Conservation (phyloP, 2,329 filamentous ascomycete species). For the Penicillium sp. region DNA sequence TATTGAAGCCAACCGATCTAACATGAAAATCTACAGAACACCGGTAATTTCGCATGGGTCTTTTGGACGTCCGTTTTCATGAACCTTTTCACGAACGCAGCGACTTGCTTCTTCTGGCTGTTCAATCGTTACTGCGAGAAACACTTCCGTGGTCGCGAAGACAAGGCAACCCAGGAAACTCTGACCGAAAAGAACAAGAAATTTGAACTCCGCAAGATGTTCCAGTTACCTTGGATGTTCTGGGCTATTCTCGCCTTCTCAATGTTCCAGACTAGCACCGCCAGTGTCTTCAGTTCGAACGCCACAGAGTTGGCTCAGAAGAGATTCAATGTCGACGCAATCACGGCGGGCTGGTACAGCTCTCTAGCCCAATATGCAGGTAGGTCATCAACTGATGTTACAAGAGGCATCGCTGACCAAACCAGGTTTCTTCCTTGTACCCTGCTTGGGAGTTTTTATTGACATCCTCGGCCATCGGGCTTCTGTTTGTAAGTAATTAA, state of each 20-base stretch:
- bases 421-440: conserved; percentile 49
- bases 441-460: conserved; percentile 48
- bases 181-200: conserved; percentile 54
- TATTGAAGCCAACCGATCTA: no score
- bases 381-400: background rate
- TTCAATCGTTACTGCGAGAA: conserved; percentile 46
- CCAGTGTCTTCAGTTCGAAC: conserved; percentile 48
- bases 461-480: conserved; percentile 50
- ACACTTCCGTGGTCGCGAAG: conserved; percentile 45
- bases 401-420: no score
- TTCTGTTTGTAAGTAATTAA: conserved; percentile 35
- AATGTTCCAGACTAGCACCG: conserved; percentile 51
- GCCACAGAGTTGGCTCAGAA: conserved; percentile 55
- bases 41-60: conserved; percentile 54
- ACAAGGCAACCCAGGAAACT: conserved; percentile 50
- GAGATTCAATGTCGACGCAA: conserved; percentile 47
- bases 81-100: conserved; percentile 54
- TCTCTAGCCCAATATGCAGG: conserved; percentile 48
- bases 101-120: conserved; percentile 48
- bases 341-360: conserved; percentile 55
- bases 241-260: conserved; percentile 51
- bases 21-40: conserved; percentile 34
- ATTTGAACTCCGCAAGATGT: conserved; percentile 49
- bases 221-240: conserved; percentile 52
- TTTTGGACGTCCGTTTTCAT: conserved; percentile 58